These are phyloP conservation scores for Paraurostyla sp. DNA, from an alignment of 73 alveolate genomes.

Conservation along the genomic window DNA sequence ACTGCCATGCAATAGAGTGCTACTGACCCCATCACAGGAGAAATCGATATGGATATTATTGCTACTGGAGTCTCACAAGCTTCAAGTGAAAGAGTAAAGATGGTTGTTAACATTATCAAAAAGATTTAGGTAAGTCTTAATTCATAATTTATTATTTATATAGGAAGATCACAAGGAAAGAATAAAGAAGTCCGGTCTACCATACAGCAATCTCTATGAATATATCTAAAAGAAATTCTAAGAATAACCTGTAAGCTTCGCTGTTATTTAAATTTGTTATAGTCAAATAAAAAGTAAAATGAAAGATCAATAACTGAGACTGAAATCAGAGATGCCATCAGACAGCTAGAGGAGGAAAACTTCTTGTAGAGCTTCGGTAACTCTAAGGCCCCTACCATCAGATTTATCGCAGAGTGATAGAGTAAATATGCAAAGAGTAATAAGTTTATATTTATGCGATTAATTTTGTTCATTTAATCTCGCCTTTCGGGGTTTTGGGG, in stretches of 20 bases:
- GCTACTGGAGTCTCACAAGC: constrained; percentile 86
- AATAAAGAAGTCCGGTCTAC: constrained; percentile 3
- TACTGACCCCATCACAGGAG: constrained; percentile 97
- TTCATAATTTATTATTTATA: background rate
- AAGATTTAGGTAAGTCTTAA: constrained; percentile 61
- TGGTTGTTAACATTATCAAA: constrained; percentile 70
- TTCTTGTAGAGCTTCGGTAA: constrained; percentile 71
- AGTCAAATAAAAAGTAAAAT: background rate
- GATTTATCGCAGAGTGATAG: constrained; percentile 59
- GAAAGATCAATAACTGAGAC: constrained; percentile 65
- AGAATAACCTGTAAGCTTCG: background rate
- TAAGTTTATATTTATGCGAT: background rate
- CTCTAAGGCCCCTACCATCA: constrained; percentile 71
- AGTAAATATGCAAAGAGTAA: background rate
- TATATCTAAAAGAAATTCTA: constrained; percentile 57
- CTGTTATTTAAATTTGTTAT: background rate
- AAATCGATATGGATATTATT: constrained; percentile 88
- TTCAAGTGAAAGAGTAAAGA: constrained; percentile 79
- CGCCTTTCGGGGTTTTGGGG: too few relatives aligned
- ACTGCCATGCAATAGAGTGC: constrained; percentile 99
- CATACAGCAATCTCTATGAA: constrained; percentile 26
- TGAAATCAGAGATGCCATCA: constrained; percentile 89
- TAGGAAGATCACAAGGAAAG: constrained; percentile 45
- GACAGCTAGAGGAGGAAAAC: constrained; percentile 84
- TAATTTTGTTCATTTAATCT: background rate